Percentiles rank a stretch among this genome's conserved stretches.
These are phyloP conservation scores for Dentipellis fragilis DNA, from an alignment of 768 basidiomycete species.

Conservation along the genomic window DNA sequence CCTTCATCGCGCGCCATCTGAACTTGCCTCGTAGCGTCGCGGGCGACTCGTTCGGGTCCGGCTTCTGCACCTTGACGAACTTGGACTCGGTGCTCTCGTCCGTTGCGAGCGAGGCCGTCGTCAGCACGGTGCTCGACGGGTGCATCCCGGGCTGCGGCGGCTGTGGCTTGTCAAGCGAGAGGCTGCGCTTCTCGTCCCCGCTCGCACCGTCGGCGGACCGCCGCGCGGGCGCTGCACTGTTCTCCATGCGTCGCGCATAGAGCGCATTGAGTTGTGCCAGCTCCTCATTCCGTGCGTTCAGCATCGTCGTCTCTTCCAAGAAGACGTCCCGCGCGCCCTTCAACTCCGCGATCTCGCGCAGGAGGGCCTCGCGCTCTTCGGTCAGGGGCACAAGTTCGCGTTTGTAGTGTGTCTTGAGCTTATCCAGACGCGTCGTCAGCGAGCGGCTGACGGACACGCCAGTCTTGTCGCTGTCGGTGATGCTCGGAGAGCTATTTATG, in stretches of 20 bases:
- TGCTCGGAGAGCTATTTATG: conserved; percentile 11
- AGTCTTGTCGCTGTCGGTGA: conserved; percentile 12
- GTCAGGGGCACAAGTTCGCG: conserved; percentile 79
- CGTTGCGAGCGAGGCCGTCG: conserved; percentile 18
- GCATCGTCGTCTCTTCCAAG: conserved; percentile 83
- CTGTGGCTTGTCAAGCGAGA: conserved; percentile 5
- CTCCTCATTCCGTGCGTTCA: conserved; percentile 89
- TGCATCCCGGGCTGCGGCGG: background rate
- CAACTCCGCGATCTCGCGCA: conserved; percentile 79
- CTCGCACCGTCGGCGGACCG: background rate
- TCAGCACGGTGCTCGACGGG: conserved; percentile 1
- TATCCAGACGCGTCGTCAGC: conserved; percentile 78
- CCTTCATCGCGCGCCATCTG: conserved; percentile 53
- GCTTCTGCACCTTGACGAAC: conserved; percentile 27
- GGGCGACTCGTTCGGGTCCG: conserved; percentile 32
- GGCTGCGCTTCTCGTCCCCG: conserved; percentile 1
- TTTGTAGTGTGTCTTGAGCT: conserved; percentile 78
- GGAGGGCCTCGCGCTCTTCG: conserved; percentile 68
- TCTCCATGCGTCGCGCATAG: conserved; percentile 71
- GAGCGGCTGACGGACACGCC: conserved; percentile 39
- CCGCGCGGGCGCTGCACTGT: conserved; percentile 4
- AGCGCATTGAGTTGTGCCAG: conserved; percentile 81
- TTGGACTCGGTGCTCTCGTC: conserved; percentile 39
- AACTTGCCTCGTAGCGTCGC: conserved; percentile 27
- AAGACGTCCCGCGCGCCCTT: conserved; percentile 78